phyloP scores from a whole-genome alignment of 1,284 basidiomycete genomes.

The Bjerkandera adusta region DNA sequence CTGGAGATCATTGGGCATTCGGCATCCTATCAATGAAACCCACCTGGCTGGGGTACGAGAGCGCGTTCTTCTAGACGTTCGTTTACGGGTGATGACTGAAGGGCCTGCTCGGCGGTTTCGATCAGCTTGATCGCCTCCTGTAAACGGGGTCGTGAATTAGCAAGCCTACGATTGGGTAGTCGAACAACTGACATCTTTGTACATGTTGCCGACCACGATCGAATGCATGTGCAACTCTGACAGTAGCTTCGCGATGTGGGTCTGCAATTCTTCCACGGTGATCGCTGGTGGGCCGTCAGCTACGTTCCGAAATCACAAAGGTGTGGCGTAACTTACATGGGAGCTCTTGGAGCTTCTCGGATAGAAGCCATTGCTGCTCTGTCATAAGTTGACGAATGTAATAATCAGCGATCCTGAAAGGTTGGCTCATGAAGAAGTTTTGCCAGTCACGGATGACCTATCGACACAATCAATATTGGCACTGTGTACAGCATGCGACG shows the following conservation, averaged over 20 bases:
- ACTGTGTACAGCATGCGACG: not conserved
- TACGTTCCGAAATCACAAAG: not conserved
- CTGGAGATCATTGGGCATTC: conserved; percentile 14
- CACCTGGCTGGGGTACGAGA: conserved; percentile 69
- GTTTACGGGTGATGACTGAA: conserved; percentile 55
- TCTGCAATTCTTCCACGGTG: conserved; percentile 70
- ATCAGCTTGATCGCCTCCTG: conserved; percentile 79
- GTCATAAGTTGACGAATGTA: conserved; percentile 73
- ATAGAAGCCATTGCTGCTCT: conserved; percentile 75
- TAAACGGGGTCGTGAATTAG: conserved; percentile 12
- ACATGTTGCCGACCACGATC: conserved; percentile 85
- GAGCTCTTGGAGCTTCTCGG: conserved; percentile 81
- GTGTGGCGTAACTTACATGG: conserved; percentile 57
- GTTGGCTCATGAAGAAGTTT: conserved; percentile 88
- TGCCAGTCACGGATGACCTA: conserved; percentile 75
- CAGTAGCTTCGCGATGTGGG: conserved; percentile 65
- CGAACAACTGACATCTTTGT: conserved; percentile 57
- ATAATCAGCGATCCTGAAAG: conserved; percentile 81
- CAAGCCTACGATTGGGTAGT: not conserved
- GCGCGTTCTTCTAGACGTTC: conserved; percentile 61
- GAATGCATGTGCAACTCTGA: conserved; percentile 73
- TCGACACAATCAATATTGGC: not conserved
- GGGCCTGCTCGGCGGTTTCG: conserved; percentile 68
- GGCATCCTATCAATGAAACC: conserved; percentile 6
- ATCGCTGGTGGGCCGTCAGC: conserved; percentile 45